Base-by-base conservation (phyloP, 2,329 filamentous ascomycete genomes). In the Phialophora verrucosa region DNA sequence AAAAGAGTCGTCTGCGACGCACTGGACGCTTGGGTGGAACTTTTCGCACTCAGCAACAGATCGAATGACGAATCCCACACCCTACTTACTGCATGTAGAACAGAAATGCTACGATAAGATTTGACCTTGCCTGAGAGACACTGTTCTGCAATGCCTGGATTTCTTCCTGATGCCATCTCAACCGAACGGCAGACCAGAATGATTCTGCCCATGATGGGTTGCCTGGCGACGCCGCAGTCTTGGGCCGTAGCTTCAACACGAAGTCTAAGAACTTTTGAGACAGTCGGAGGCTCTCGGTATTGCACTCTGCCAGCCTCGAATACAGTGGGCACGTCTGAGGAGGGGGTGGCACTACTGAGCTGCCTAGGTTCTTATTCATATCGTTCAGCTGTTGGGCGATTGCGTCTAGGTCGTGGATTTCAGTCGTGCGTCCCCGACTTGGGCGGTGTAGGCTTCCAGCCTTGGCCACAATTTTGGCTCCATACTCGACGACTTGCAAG, bases 121-220 rank as follows among this genome's bases (percentile, higher is more conserved):
- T 53, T 1, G 50, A 53, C 50, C 50, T 53, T 53, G 50, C 50
- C 11, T 53, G 50, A 10, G 50, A 53, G 10, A 53, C 50, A 53
- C 50, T 27, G 50, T 53, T 53, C 50, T 53, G 50, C 50, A 53
- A 27, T 27, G 23, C 50, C 50, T 53, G 23, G 50, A 53, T 23
- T 53, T 53, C 50, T 27, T 53, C 50, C 14, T 53, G 50, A 53
- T 53, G 50, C 50, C 50, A 53, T 53, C 29, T 53, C 29, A 27
- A 31, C 50, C 50, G 50, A 27, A 53, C 12, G 12, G 50, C 50
- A 44, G 14, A 44, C 38, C 38, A 3, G 17, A 44, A 44, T 8
- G 38, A n/a, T 20, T 6, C 38, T 44, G 38, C 17, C 38, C 38
- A 44, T 20, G 38, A 44, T n/a, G 17, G 38, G 2, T 44, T 44